These are phyloP conservation scores for Fusarium sp. DNA, from an alignment of 2,329 filamentous ascomycete species.

Conservation along the genomic window DNA sequence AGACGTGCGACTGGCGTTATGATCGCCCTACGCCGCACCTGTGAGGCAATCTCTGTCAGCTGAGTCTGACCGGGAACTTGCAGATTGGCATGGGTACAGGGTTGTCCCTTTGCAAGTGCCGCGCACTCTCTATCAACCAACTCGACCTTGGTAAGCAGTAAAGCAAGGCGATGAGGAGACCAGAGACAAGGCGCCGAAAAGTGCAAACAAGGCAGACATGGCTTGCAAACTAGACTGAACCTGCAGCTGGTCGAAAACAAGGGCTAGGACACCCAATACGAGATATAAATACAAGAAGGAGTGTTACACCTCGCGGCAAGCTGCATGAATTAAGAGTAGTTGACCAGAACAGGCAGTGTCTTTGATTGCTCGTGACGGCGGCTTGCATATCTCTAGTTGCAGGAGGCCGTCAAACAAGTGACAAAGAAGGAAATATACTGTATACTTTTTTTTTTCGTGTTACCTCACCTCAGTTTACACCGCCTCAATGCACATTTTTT, in stretches of 20 bases:
- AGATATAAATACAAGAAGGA: neutral
- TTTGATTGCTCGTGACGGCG: neutral
- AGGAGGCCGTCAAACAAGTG: neutral
- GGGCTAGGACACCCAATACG: neutral
- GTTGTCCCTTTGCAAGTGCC: slow-evolving; percentile 21
- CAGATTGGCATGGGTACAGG: slow-evolving; percentile 8
- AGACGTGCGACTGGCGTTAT: slow-evolving; percentile 7
- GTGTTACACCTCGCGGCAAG: neutral
- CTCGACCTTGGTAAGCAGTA: neutral
- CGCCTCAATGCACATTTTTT: slow-evolving; percentile 23
- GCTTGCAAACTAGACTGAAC: neutral
- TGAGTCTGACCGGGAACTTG: neutral
- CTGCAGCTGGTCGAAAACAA: neutral
- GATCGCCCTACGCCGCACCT: neutral
- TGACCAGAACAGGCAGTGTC: neutral
- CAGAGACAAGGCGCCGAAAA: neutral
- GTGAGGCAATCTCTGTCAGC: slow-evolving; percentile 14
- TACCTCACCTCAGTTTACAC: slow-evolving; percentile 23
- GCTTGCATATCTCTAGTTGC: neutral
- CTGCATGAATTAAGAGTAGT: neutral
- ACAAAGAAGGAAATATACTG: slow-evolving; percentile 15
- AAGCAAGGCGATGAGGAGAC: neutral
- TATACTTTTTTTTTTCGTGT: slow-evolving; percentile 17
- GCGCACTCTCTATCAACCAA: slow-evolving; percentile 15
- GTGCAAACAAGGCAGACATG: slow-evolving; percentile 1